Evolutionary conservation across 345 rosid species (phyloP).

Genomic region (Lepidium didymum): DNA sequence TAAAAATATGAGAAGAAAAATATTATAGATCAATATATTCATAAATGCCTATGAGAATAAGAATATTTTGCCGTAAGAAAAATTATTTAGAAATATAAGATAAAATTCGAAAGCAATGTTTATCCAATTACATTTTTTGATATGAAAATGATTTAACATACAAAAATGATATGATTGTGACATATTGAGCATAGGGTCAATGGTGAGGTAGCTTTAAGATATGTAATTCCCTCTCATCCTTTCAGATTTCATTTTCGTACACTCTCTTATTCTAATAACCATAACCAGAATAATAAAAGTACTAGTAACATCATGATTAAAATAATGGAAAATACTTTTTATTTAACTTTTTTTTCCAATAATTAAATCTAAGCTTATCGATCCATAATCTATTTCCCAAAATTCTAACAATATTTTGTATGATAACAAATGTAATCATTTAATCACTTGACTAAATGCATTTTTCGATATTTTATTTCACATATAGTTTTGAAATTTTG

Average conservation of each 20-base stretch:
- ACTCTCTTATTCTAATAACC: background rate
- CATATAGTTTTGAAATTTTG: background rate
- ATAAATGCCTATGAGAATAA: background rate
- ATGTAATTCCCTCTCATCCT: constrained; percentile 1
- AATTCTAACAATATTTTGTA: no score
- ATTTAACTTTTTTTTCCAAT: no score
- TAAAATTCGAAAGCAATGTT: background rate
- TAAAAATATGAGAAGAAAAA: background rate
- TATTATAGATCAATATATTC: background rate
- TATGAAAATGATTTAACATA: background rate
- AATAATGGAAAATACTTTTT: background rate
- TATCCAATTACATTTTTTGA: background rate
- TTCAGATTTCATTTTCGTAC: constrained; percentile 1
- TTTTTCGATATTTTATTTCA: background rate
- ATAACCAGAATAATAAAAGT: background rate
- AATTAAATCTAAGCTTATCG: no score
- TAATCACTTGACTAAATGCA: no score
- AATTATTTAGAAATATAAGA: background rate
- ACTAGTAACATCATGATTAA: background rate
- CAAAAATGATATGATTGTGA: background rate
- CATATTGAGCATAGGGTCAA: constrained; percentile 1
- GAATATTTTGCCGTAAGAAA: background rate
- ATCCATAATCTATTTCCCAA: no score
- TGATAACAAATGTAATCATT: no score
- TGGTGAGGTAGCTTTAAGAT: background rate